phyloP scores from a whole-genome alignment of 148 eudicot genomes.

The Selenicereus undatus region DNA sequence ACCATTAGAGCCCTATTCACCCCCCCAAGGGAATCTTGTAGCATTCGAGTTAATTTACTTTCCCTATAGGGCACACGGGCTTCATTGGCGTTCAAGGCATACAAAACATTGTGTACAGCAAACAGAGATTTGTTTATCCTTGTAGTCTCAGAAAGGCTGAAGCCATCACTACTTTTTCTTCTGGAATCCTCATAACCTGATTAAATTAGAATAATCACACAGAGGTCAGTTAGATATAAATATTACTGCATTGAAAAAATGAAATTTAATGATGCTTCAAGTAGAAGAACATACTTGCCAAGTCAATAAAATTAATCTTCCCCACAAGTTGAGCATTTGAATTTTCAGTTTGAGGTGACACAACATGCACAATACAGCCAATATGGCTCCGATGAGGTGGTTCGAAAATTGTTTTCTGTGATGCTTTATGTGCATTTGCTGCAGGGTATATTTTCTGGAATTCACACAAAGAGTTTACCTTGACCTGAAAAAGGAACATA shows the following conservation, averaged over 20 bases:
- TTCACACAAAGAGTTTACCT: conserved; percentile 53
- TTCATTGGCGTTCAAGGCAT: conserved; percentile 69
- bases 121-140: conserved; percentile 62
- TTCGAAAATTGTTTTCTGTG: conserved; percentile 39
- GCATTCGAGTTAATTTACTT: conserved; percentile 67
- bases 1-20: conserved; percentile 50
- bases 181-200: conserved; percentile 78
- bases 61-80: conserved; percentile 79
- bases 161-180: conserved; percentile 49
- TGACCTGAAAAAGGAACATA: conserved; percentile 35
- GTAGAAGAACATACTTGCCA: conserved; percentile 57
- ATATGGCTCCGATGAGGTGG: conserved; percentile 53
- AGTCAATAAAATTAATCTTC: conserved; percentile 81
- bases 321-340: conserved; percentile 40
- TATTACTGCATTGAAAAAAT: background rate
- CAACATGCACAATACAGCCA: conserved; percentile 59
- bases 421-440: conserved; percentile 22
- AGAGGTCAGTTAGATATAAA: background rate
- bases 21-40: conserved; percentile 89
- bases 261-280: background rate
- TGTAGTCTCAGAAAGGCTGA: conserved; percentile 42
- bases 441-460: conserved; percentile 44
- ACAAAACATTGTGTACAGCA: conserved; percentile 67
- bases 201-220: conserved; percentile 9
- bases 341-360: conserved; percentile 37